Conservation (phyloP, 768 basidiomycete species). For the Rhodotorula diobovata region DNA sequence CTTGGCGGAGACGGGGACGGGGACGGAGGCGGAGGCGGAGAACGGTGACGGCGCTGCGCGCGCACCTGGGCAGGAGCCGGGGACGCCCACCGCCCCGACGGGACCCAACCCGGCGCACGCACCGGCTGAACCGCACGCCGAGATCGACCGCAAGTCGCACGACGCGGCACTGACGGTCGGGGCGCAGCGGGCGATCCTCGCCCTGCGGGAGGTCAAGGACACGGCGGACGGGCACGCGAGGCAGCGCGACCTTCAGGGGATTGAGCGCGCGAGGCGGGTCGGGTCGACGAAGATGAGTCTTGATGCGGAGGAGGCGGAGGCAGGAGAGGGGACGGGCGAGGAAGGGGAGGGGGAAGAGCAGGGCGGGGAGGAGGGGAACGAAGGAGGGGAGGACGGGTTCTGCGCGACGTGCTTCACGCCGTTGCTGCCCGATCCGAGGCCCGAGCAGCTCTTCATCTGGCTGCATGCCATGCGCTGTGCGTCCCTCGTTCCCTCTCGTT, state of each 20-base stretch:
- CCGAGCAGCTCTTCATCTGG: constrained; percentile 90
- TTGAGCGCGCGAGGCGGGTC: constrained; percentile 10
- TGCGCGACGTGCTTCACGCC: constrained; percentile 91
- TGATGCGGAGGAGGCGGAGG: background rate
- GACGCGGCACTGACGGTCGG: constrained; percentile 72
- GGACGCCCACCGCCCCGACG: background rate
- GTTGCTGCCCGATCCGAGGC: constrained; percentile 84
- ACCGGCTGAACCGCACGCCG: background rate
- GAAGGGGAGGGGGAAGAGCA: background rate
- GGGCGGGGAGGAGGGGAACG: background rate
- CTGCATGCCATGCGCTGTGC: constrained; percentile 73
- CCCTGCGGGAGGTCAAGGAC: constrained; percentile 80
- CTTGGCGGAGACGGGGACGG: constrained; percentile 37
- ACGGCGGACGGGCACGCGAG: constrained; percentile 83
- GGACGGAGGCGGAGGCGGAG: constrained; percentile 43
- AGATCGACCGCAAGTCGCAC: constrained; percentile 44
- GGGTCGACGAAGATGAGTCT: background rate
- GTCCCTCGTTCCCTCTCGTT: constrained; percentile 61
- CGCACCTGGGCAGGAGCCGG: too few relatives aligned
- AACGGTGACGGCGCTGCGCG: background rate
- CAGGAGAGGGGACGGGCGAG: background rate
- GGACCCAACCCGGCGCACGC: background rate
- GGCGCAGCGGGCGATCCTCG: constrained; percentile 71
- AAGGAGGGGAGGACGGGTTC: constrained; percentile 49
- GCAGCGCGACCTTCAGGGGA: constrained; percentile 76